Base-by-base conservation (phyloP, 257 asterid genomes). In the Solanum stenotomum region DNA sequence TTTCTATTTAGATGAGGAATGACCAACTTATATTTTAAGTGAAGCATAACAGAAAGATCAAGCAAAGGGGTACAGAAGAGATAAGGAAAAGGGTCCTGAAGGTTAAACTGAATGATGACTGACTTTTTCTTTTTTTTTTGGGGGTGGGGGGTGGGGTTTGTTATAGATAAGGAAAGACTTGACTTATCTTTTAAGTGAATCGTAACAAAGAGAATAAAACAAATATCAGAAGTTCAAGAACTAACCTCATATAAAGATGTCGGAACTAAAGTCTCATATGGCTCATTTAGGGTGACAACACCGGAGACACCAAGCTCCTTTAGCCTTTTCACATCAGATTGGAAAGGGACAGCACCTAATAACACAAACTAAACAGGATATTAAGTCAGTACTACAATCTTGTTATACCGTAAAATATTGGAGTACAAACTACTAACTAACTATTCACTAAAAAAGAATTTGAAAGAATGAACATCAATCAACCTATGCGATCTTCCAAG, bases 291-390 rank as follows among this genome's bases (percentile, higher is more conserved):
- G 59, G 96, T 92, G 87, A 93, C 88, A 40, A 93, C 96, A 22
- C 92, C 94, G 72, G 91, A 85, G 63, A 93, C 92, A 75, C 96
- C 96, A 83, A 92, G 91, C 87, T 88, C 92, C 90, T 89, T 92
- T 67, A 93, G 90, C 85, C 90, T 85, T 65, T 68, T 65, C 52
- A 93, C 93, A 87, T 93, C 96, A 85, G 96, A 93, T 76, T 92
- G 93, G 89, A 93, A 93, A 34, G 96, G 96, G 65, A 92, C 91
- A 89, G 96, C 96, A 83, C 96, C 96, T 89, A 93, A 37, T 89
- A 93, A 90, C 42, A 93, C 93, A 90, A 92, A 93, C 96, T 93
- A 29, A 88, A 87, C 40, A 76, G 40, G 46, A 72, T 18, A 72
- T 14, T 16, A 79, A 9, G 49, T 91, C 77, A 91, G 89, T 23